Evolutionary conservation across 2,329 filamentous ascomycete species (phyloP).

Genomic region (Thielaviopsis ethacetica): DNA sequence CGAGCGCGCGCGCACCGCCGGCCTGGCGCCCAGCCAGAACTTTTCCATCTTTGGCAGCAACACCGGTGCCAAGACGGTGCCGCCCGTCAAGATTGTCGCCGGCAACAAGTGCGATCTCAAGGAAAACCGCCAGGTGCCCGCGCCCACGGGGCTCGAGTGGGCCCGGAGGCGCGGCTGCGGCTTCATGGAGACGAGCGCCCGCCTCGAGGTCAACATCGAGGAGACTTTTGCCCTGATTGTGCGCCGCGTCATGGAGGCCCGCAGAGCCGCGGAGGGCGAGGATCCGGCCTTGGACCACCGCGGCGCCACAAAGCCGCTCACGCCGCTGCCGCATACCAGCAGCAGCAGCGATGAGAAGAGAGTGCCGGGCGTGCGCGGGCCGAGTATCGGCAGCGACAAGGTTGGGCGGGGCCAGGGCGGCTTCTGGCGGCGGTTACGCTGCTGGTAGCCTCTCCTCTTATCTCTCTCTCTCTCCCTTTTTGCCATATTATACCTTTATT

Average conservation of each 20-base stretch:
- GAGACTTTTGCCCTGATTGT: conserved; percentile 67
- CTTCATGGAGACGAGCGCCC: conserved; percentile 79
- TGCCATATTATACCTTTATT: not conserved
- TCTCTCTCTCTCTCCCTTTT: not conserved
- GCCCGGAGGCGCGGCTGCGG: conserved; percentile 55
- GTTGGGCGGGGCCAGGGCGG: conserved; percentile 26
- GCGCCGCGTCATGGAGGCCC: conserved; percentile 42
- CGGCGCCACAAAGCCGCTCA: conserved; percentile 41
- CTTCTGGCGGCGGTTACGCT: conserved; percentile 41
- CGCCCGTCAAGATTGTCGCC: conserved; percentile 67
- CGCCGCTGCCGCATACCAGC: conserved; percentile 31
- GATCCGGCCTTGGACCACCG: conserved; percentile 23
- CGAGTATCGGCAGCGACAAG: conserved; percentile 26
- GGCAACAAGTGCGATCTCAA: conserved; percentile 79
- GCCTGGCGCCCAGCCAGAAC: conserved; percentile 18
- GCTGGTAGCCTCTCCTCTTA: conserved; percentile 27
- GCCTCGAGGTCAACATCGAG: conserved; percentile 75
- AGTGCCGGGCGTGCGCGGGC: conserved; percentile 28
- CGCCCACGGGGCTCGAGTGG: conserved; percentile 60
- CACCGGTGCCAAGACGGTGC: conserved; percentile 34
- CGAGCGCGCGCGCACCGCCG: conserved; percentile 31
- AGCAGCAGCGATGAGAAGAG: conserved; percentile 26
- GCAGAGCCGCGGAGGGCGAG: conserved; percentile 33
- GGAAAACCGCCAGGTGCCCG: conserved; percentile 50
- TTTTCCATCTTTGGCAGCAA: conserved; percentile 18